A percentile compares a stretch with the other conserved stretches of the same genome.
Evolutionary conservation across 1,284 basidiomycete genomes (phyloP).

Genomic region (Pyrrhoderma noxium): DNA sequence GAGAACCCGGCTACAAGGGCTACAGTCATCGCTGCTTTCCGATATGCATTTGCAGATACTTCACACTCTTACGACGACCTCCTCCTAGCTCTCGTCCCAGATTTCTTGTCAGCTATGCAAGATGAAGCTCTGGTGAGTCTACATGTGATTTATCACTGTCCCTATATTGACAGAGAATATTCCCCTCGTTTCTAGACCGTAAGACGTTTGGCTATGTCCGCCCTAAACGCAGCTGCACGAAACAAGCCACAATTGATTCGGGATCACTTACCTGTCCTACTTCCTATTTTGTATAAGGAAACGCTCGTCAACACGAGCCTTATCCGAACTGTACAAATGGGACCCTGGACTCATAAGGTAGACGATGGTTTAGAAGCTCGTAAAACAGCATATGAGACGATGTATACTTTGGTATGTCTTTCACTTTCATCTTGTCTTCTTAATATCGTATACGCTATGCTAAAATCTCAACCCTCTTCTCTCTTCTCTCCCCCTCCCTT

Average conservation of each 20-base stretch:
- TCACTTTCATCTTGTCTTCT: neutral
- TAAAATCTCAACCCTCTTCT: constrained; percentile 18
- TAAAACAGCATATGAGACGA: constrained; percentile 95
- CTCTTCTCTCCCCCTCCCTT: neutral
- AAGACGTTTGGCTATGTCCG: constrained; percentile 78
- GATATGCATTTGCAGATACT: constrained; percentile 92
- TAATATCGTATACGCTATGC: neutral
- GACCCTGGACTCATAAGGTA: constrained; percentile 94
- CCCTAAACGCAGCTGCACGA: constrained; percentile 89
- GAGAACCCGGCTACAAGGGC: constrained; percentile 69
- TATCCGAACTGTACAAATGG: constrained; percentile 93
- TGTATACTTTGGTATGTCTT: constrained; percentile 82
- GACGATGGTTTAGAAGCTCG: constrained; percentile 92
- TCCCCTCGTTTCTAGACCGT: constrained; percentile 56
- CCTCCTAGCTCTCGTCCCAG: constrained; percentile 77
- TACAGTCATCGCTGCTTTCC: constrained; percentile 88
- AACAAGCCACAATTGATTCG: constrained; percentile 89
- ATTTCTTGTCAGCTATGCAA: constrained; percentile 84
- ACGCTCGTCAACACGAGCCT: constrained; percentile 76
- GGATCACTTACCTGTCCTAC: constrained; percentile 70
- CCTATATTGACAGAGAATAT: neutral
- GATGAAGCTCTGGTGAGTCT: constrained; percentile 75
- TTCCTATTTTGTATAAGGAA: constrained; percentile 84
- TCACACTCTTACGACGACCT: constrained; percentile 82
- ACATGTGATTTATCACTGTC: neutral